Base-by-base conservation (phyloP, 192 early-diverging fungal species). In the Backusella mclennaniae region DNA sequence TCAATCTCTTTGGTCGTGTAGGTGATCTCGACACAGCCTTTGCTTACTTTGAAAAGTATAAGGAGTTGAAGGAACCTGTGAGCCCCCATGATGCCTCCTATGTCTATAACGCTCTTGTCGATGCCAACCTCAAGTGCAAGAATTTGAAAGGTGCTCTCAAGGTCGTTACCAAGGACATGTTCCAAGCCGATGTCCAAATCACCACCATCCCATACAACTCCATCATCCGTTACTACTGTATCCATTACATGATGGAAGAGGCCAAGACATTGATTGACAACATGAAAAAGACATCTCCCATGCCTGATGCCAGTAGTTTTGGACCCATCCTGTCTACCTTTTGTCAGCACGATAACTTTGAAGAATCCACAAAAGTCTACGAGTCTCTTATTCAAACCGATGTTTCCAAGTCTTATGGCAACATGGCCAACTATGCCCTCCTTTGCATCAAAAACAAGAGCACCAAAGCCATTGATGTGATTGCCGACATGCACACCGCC, bases 1-100 rank as follows among this genome's bases (percentile, higher is more conserved):
- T 90, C 74, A 85, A 85, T 66, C 49, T 84, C 3, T 84, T 80
- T 76, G 82, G 82, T 19, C 73, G 79, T 35, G 79, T 79, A 15
- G 76, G 79, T 17, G 82, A 84, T 68, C 66, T 80, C 17, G 44
- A 69, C 2, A 70, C 72, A 31, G 75, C 82, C 9, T 70, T 77
- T 6, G 71, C 66, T 2, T 80, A 76, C 46, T 84, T 80, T 69
- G 71, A 77, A 12, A 76, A 63, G 4, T 84, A 80, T 49, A 70
- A 68, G 14, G 63, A 52, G 8, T 33, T 77, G 1, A 76, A 76
- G 39, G 33, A 29, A 0, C 14, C 56, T 6, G 33, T 80, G 52
- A 66, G 33, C 19, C 38, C 63, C 5, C 76, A 80, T 44, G 79
- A 84, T 73, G 39, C 79, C 1, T 71, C 76, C 19, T 80, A 78